A percentile compares a stretch with the other conserved stretches of the same genome.
Conservation (phyloP, 306 rosid species). For the Lathyrus oleraceus region DNA sequence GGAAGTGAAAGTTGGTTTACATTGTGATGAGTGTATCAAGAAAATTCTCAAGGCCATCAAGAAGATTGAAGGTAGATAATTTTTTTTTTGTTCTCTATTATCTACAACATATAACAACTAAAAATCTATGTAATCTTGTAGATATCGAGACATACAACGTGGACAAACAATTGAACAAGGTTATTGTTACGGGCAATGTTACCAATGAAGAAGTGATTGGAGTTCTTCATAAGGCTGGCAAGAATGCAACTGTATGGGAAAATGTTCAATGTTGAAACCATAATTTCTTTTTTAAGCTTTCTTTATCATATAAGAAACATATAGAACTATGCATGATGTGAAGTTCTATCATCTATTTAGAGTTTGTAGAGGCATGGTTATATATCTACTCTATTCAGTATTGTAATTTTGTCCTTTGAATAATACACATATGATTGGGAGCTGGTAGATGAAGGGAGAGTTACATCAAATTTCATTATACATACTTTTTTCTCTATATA, state of each 20-base stretch:
- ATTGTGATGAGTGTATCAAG: slow-evolving; percentile 86
- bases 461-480: neutral
- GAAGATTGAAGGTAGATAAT: slow-evolving; percentile 66
- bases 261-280: slow-evolving; percentile 29
- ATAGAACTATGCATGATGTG: neutral
- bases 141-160: slow-evolving; percentile 79
- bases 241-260: slow-evolving; percentile 65
- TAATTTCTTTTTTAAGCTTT: neutral
- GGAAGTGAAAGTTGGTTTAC: slow-evolving; percentile 84
- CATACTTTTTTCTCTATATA: too few species aligned
- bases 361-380: slow-evolving; percentile 2
- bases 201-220: slow-evolving; percentile 63
- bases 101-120: neutral
- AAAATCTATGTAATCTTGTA: slow-evolving; percentile 15
- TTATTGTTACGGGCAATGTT: slow-evolving; percentile 72
- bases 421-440: neutral
- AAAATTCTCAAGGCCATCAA: slow-evolving; percentile 83
- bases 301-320: neutral
- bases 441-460: neutral
- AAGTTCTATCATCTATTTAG: neutral
- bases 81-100: neutral
- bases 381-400: neutral
- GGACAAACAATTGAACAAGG: slow-evolving; percentile 70
- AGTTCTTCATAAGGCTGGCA: slow-evolving; percentile 69
- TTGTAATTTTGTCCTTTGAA: slow-evolving; percentile 11